Conservation (phyloP, 2,329 filamentous ascomycete species). For the Coniochaeta sp. region DNA sequence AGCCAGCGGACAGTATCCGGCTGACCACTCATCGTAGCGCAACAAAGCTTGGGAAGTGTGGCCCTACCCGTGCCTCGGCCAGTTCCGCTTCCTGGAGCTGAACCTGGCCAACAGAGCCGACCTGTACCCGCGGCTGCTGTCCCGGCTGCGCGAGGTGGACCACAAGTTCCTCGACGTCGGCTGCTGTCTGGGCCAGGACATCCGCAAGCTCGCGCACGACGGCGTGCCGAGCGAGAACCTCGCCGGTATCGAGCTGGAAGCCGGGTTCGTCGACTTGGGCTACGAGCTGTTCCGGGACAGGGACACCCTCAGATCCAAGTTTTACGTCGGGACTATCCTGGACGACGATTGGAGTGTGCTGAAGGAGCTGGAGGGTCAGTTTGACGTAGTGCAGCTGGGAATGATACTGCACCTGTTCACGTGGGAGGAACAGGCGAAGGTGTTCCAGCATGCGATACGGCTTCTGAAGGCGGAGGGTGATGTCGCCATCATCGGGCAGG, state of each 20-base stretch:
- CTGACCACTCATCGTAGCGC: constrained; percentile 5
- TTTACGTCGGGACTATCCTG: constrained; percentile 24
- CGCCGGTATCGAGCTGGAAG: constrained; percentile 25
- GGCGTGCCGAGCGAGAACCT: constrained; percentile 20
- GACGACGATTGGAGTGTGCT: constrained; percentile 20
- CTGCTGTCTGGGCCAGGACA: constrained; percentile 31
- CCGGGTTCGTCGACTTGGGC: constrained; percentile 29
- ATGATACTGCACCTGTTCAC: constrained; percentile 26
- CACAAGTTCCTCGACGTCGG: constrained; percentile 31
- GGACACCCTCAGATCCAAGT: constrained; percentile 11
- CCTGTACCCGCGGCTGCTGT: constrained; percentile 20
- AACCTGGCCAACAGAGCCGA: constrained; percentile 21
- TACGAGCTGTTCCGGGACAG: constrained; percentile 28
- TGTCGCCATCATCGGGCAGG: constrained; percentile 21
- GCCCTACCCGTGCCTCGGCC: constrained; percentile 35
- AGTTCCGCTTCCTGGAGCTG: constrained; percentile 33
- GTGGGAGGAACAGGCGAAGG: not conserved
- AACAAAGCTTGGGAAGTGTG: constrained; percentile 15
- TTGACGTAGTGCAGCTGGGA: constrained; percentile 14
- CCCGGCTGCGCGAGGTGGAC: constrained; percentile 12
- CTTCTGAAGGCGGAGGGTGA: constrained; percentile 13
- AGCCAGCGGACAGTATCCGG: not conserved
- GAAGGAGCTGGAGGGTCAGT: constrained; percentile 10
- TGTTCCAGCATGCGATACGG: constrained; percentile 18
- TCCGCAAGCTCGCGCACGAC: constrained; percentile 31